These are phyloP conservation scores for Fomes fomentarius DNA, from an alignment of 1,284 basidiomycete genomes.

Conservation along the genomic window DNA sequence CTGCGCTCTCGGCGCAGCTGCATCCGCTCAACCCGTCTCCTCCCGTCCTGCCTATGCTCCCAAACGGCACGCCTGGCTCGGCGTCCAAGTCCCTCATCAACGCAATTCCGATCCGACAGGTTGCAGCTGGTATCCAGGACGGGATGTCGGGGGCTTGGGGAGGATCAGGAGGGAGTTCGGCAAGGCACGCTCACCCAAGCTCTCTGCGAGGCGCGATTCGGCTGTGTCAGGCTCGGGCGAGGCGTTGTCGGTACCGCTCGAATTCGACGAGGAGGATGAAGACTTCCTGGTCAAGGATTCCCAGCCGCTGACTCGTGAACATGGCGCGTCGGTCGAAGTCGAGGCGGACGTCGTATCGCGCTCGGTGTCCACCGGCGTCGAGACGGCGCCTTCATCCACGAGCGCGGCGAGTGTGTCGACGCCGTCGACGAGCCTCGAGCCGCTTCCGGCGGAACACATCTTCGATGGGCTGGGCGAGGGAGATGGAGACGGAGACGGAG, in stretches of 20 bases:
- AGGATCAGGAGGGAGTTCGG: slow-evolving; percentile 57
- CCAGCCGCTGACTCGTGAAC: neutral
- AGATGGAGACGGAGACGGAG: slow-evolving; percentile 18
- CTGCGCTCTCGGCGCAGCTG: slow-evolving; percentile 69
- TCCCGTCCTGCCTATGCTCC: slow-evolving; percentile 73
- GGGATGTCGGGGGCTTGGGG: slow-evolving; percentile 60
- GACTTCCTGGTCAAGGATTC: slow-evolving; percentile 44
- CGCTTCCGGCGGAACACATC: slow-evolving; percentile 36
- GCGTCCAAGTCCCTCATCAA: slow-evolving; percentile 47
- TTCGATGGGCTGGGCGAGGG: neutral
- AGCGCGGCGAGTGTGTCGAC: slow-evolving; percentile 39
- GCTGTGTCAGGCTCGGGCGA: neutral
- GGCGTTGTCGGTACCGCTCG: slow-evolving; percentile 50
- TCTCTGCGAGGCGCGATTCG: slow-evolving; percentile 22
- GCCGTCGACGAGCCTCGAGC: slow-evolving; percentile 39
- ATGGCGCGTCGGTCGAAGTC: slow-evolving; percentile 4
- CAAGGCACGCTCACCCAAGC: slow-evolving; percentile 44
- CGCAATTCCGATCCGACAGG: slow-evolving; percentile 59
- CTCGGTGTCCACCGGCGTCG: slow-evolving; percentile 34
- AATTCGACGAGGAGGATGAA: slow-evolving; percentile 76
- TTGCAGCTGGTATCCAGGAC: slow-evolving; percentile 52
- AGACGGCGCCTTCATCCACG: neutral
- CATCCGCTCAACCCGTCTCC: slow-evolving; percentile 52
- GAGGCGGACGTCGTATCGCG: slow-evolving; percentile 29
- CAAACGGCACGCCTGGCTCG: slow-evolving; percentile 62